A percentile compares a stretch with the other conserved stretches of the same genome.
Conservation (phyloP, 2,329 filamentous ascomycete genomes). For the Botrytis fabae region DNA sequence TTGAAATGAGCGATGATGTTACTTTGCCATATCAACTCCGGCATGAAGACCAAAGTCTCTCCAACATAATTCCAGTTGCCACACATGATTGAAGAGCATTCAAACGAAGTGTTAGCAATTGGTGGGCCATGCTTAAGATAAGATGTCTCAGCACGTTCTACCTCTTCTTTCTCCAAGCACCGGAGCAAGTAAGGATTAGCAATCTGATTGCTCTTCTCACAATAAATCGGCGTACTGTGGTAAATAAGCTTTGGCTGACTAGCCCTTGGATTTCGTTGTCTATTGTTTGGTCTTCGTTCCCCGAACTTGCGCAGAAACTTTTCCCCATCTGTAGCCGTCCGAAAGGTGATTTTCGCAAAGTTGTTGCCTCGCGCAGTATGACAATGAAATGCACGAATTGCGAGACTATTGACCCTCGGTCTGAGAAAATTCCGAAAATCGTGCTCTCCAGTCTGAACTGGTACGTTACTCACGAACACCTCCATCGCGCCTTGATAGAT, state of each 20-base stretch:
- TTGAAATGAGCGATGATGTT: constrained; percentile 44
- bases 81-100: constrained; percentile 42
- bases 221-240: constrained; percentile 32
- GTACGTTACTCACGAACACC: constrained; percentile 48
- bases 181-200: constrained; percentile 32
- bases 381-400: constrained; percentile 46
- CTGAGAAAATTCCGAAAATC: constrained; percentile 46
- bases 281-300: constrained; percentile 20
- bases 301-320: constrained; percentile 46
- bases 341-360: constrained; percentile 50
- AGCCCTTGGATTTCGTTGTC: not conserved
- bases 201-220: constrained; percentile 31
- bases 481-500: constrained; percentile 44
- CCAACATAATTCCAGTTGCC: constrained; percentile 48
- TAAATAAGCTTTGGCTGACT: constrained; percentile 24
- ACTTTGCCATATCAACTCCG: constrained; percentile 45
- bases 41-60: constrained; percentile 44
- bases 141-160: constrained; percentile 16
- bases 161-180: constrained; percentile 33
- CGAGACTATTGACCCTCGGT: constrained; percentile 42
- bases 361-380: constrained; percentile 46
- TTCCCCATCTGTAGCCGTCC: constrained; percentile 43
- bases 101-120: constrained; percentile 38
- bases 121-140: constrained; percentile 17
- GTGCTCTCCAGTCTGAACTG: constrained; percentile 45